Conservation (phyloP, 495 filamentous ascomycete genomes). For the Astrocystis sublimbata region DNA sequence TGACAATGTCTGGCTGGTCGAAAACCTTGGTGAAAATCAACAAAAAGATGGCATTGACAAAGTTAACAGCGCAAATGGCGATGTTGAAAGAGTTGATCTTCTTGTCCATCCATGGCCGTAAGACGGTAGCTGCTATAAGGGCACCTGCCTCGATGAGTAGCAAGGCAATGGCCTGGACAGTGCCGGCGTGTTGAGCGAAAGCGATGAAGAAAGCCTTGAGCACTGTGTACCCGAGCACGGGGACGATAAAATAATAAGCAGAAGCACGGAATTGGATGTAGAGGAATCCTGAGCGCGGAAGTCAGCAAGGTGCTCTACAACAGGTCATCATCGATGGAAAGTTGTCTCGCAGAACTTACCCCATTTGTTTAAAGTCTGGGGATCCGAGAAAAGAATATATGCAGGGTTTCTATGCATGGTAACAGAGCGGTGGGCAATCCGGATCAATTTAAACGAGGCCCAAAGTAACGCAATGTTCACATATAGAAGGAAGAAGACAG, state of each 20-base stretch:
- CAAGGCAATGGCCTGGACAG: constrained; percentile 79
- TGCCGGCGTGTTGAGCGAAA: constrained; percentile 70
- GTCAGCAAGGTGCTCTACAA: background rate
- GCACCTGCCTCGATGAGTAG: constrained; percentile 82
- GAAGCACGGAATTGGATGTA: constrained; percentile 98
- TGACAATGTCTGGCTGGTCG: constrained; percentile 80
- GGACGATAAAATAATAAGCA: constrained; percentile 94
- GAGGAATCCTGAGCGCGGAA: constrained; percentile 67
- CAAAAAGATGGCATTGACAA: constrained; percentile 84
- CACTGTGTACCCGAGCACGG: constrained; percentile 73
- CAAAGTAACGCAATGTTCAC: constrained; percentile 77
- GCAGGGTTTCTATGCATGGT: constrained; percentile 92
- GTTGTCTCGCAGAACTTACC: constrained; percentile 37
- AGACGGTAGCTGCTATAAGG: constrained; percentile 73
- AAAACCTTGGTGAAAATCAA: constrained; percentile 79
- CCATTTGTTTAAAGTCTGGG: constrained; percentile 92
- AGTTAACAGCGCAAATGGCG: constrained; percentile 84
- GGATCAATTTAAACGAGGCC: constrained; percentile 87
- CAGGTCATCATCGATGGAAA: too few species aligned
- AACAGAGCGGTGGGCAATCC: constrained; percentile 83
- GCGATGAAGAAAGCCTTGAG: constrained; percentile 91
- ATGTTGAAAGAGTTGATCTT: constrained; percentile 98
- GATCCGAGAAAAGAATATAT: constrained; percentile 96
- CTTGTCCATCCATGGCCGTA: constrained; percentile 99
- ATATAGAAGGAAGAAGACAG: constrained; percentile 84